A percentile compares a stretch with the other conserved stretches of the same genome.
These are phyloP conservation scores for Cladosporium sp. DNA, from an alignment of 2,329 filamentous ascomycete species.

Conservation along the genomic window DNA sequence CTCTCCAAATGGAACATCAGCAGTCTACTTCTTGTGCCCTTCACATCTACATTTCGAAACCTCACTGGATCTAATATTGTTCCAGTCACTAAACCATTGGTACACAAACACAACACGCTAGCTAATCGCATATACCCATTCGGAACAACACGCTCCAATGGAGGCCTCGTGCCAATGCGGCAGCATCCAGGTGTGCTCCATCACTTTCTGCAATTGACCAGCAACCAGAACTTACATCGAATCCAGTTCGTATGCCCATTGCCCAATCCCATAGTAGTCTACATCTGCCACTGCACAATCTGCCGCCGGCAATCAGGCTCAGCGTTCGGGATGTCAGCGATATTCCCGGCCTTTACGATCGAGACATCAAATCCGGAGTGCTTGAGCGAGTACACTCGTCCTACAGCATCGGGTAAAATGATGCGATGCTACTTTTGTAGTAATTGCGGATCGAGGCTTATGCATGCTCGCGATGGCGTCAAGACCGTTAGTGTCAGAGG, in stretches of 20 bases:
- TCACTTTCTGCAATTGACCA: neutral
- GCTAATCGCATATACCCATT: neutral
- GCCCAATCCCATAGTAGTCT: constrained; percentile 16
- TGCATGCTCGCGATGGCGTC: constrained; percentile 17
- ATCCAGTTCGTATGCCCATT: constrained; percentile 15
- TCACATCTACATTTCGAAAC: neutral
- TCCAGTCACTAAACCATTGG: neutral
- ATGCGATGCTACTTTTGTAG: constrained; percentile 21
- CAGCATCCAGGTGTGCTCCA: constrained; percentile 3
- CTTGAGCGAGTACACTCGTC: constrained; percentile 15
- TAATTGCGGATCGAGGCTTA: constrained; percentile 18
- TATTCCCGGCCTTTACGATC: constrained; percentile 20
- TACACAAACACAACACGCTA: neutral
- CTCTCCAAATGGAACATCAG: neutral
- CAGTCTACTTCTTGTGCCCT: neutral
- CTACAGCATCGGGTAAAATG: neutral
- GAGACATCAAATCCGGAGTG: neutral
- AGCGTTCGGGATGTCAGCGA: constrained; percentile 23
- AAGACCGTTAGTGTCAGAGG: constrained; percentile 19
- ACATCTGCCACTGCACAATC: constrained; percentile 25
- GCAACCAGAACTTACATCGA: neutral
- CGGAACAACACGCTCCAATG: neutral
- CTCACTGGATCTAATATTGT: neutral
- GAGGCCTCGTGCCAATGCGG: constrained; percentile 23
- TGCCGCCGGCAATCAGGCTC: constrained; percentile 24